A percentile compares a stretch with the other conserved stretches of the same genome.
These are phyloP conservation scores for Saturnispora dispora DNA, from an alignment of 805 yeast genomes.

Conservation along the genomic window DNA sequence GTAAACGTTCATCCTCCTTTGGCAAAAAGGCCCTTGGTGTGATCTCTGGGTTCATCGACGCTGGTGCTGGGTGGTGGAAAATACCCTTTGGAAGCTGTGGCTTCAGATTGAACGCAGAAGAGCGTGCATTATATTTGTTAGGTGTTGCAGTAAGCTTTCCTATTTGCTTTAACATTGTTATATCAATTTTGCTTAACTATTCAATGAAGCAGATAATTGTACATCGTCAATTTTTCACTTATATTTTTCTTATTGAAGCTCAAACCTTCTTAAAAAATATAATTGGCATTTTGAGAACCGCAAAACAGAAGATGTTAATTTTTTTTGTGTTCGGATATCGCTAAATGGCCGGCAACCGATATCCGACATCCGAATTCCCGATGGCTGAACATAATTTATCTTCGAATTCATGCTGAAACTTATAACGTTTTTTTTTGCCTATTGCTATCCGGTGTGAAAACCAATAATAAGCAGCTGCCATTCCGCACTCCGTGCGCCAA, in stretches of 20 bases:
- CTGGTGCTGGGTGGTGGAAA: conserved; percentile 30
- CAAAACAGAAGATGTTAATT: too few relatives aligned
- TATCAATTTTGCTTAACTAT: neutral
- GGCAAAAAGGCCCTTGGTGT: conserved; percentile 31
- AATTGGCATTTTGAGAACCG: too few relatives aligned
- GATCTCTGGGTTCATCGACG: conserved; percentile 24
- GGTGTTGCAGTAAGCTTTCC: conserved; percentile 26
- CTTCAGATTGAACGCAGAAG: conserved; percentile 30
- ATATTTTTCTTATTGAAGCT: too few relatives aligned
- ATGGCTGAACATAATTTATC: neutral
- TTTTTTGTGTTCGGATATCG: neutral
- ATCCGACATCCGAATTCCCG: neutral
- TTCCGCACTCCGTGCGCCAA: neutral
- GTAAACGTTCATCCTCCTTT: conserved; percentile 23
- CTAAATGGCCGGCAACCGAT: neutral
- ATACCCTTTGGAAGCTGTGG: conserved; percentile 28
- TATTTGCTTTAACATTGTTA: neutral
- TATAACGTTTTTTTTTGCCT: too few relatives aligned
- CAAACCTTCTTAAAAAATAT: too few relatives aligned
- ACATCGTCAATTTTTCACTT: neutral
- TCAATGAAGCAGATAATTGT: neutral
- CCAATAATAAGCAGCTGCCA: neutral
- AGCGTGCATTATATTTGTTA: conserved; percentile 28
- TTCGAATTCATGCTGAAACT: neutral
- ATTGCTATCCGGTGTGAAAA: neutral